Evolutionary conservation across 2,329 filamentous ascomycete species (phyloP), one percentile per base, ranked within the genome.

Genomic region (Diaporthe sp.): DNA sequence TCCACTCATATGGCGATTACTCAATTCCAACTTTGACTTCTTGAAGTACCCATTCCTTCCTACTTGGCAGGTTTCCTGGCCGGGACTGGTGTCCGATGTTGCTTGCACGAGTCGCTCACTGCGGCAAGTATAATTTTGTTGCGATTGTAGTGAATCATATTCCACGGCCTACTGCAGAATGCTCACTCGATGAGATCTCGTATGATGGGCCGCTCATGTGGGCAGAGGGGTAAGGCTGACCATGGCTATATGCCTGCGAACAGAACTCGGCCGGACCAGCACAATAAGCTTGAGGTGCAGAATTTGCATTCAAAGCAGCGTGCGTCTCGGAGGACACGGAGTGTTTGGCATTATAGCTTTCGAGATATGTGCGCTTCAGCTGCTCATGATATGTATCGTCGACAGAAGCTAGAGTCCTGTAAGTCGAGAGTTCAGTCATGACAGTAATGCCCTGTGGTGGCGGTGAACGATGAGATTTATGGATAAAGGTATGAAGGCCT

Each of bases 311-410:
- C 4, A 39, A 44, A 8, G n/a, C 37, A 15, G 22, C 17, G 60
- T 28, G 60, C 13, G 37, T 17, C 13, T 5, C 15, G 15, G 39
- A 61, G 8, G 34, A 9, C 20, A 20, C 13, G 15, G 9, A 17
- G 7, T 65, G 2, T 9, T 31, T 31, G 25, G 15, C 39, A 10
- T 31, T 15, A 5, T 47, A 47, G 42, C 42, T 34, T 22, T 65
- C 60, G 4, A 31, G 13, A 25, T 65, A 63, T 25, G n/a, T 47
- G 42, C 60, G 60, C 25, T 47, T 65, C 60, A 65, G 9, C 20
- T 65, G 60, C 25, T 65, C 60, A n/a, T 65, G 60, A 49, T 65
- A 65, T 12, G 39, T 34, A 31, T 65, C 60, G 7, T 65, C 42
- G 9, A 65, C 9, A 8, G 60, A 65, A 47, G 60, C 60, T 7